A percentile compares a stretch with the other conserved stretches of the same genome.
Evolutionary conservation across 495 filamentous ascomycete genomes (phyloP).

Genomic region (Talaromyces trachyspermus): DNA sequence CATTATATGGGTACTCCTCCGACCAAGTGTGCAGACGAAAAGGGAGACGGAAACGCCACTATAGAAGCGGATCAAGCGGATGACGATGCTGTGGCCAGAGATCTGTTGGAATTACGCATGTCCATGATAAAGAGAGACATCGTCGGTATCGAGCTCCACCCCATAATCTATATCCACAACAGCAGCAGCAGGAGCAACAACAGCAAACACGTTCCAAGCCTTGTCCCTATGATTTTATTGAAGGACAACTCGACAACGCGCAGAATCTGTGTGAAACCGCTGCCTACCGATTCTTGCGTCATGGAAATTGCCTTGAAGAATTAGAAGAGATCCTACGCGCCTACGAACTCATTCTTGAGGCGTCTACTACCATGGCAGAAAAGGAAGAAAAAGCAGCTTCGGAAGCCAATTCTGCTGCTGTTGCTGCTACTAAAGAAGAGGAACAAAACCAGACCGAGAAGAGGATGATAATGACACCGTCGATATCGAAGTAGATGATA

Average conservation of each 20-base stretch:
- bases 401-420: too few relatives aligned
- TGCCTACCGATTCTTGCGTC: constrained; percentile 1
- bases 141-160: not conserved
- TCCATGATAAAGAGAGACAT: not conserved
- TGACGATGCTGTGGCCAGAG: not conserved
- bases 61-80: constrained; percentile 2
- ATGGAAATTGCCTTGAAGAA: constrained; percentile 7
- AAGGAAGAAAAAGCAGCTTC: constrained; percentile 3
- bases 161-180: not conserved
- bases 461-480: not conserved
- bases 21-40: too few relatives aligned
- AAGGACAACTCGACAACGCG: constrained; percentile 4
- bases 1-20: not conserved
- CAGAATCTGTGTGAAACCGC: constrained; percentile 8
- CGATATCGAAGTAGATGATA: not conserved
- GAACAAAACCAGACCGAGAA: not conserved
- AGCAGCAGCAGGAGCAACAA: not conserved
- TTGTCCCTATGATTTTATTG: constrained; percentile 7
- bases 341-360: constrained; percentile 5
- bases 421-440: not conserved
- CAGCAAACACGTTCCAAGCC: not conserved
- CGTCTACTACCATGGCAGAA: constrained; percentile 4
- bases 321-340: not conserved
- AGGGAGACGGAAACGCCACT: not conserved
- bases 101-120: constrained; percentile 2